A percentile compares a stretch with the other conserved stretches of the same genome.
Evolutionary conservation across 768 basidiomycete genomes (phyloP).

Genomic region (Sporobolomyces phaffii): DNA sequence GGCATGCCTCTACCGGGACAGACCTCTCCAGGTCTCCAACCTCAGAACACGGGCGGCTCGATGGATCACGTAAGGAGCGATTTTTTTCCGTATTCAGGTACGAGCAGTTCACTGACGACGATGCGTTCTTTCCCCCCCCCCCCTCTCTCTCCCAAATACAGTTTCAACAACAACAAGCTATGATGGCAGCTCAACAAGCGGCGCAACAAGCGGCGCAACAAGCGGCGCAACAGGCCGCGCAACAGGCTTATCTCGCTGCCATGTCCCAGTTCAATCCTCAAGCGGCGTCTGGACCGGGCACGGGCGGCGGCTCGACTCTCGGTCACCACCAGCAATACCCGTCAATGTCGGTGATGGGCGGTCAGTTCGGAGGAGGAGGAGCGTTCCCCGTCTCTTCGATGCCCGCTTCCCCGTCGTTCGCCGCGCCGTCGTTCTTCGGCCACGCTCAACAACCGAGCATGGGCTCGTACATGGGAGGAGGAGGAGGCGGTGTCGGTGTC

Average conservation of each 20-base stretch:
- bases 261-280: slow-evolving; percentile 30
- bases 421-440: slow-evolving; percentile 7
- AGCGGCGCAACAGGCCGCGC: slow-evolving; percentile 47
- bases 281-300: background rate
- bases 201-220: slow-evolving; percentile 54
- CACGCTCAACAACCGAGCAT: slow-evolving; percentile 28
- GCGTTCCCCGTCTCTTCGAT: slow-evolving; percentile 11
- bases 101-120: slow-evolving; percentile 45
- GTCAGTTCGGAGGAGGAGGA: slow-evolving; percentile 1
- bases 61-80: slow-evolving; percentile 53
- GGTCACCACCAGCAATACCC: slow-evolving; percentile 11
- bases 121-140: no score
- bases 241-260: slow-evolving; percentile 34
- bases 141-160: background rate
- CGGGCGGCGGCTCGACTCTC: slow-evolving; percentile 10
- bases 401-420: slow-evolving; percentile 19
- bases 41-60: slow-evolving; percentile 18
- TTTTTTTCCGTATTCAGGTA: slow-evolving; percentile 45
- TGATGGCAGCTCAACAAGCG: slow-evolving; percentile 66
- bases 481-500: background rate
- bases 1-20: slow-evolving; percentile 50
- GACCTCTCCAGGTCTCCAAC: slow-evolving; percentile 54
- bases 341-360: slow-evolving; percentile 21
- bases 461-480: background rate
- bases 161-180: slow-evolving; percentile 57